Conservation (phyloP, 2,329 filamentous ascomycete genomes). For the Aspergillus sp. region DNA sequence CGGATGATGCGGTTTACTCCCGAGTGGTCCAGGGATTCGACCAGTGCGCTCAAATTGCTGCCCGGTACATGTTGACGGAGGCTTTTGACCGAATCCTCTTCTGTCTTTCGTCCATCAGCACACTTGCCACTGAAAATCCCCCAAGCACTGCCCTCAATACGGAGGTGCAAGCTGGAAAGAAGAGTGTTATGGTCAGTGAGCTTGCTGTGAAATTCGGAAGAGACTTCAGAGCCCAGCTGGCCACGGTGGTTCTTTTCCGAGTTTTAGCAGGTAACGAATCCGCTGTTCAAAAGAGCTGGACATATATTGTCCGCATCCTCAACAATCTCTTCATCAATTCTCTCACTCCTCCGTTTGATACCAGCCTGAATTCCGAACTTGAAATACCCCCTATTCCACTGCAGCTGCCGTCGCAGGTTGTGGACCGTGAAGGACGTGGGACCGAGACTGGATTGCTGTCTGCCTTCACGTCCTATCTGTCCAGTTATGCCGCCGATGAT, state of each 20-base stretch:
- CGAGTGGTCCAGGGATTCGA: slow-evolving; percentile 93
- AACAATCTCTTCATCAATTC: slow-evolving; percentile 96
- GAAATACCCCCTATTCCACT: slow-evolving; percentile 80
- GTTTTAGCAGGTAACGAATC: slow-evolving; percentile 83
- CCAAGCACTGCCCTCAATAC: slow-evolving; percentile 90
- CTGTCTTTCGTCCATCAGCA: slow-evolving; percentile 86
- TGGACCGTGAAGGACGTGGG: slow-evolving; percentile 78
- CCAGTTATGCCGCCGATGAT: slow-evolving; percentile 97
- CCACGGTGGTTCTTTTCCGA: slow-evolving; percentile 91
- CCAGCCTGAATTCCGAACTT: slow-evolving; percentile 61
- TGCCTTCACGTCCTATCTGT: slow-evolving; percentile 92
- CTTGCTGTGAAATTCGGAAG: slow-evolving; percentile 92
- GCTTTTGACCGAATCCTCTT: slow-evolving; percentile 91
- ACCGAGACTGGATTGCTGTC: slow-evolving; percentile 86
- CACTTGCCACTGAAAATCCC: slow-evolving; percentile 70
- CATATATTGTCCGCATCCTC: slow-evolving; percentile 82
- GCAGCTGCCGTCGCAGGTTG: slow-evolving; percentile 86
- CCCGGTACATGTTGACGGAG: slow-evolving; percentile 77
- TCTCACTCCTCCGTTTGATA: slow-evolving; percentile 79
- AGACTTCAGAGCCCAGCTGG: slow-evolving; percentile 89
- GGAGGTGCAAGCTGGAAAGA: slow-evolving; percentile 87
- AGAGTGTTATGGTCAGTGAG: slow-evolving; percentile 97
- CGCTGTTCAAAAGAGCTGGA: slow-evolving; percentile 61
- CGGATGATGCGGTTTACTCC: slow-evolving; percentile 92
- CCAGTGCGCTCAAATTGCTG: slow-evolving; percentile 90